Conservation (phyloP, 1,284 basidiomycete species). For the Coniferiporia weirii region DNA sequence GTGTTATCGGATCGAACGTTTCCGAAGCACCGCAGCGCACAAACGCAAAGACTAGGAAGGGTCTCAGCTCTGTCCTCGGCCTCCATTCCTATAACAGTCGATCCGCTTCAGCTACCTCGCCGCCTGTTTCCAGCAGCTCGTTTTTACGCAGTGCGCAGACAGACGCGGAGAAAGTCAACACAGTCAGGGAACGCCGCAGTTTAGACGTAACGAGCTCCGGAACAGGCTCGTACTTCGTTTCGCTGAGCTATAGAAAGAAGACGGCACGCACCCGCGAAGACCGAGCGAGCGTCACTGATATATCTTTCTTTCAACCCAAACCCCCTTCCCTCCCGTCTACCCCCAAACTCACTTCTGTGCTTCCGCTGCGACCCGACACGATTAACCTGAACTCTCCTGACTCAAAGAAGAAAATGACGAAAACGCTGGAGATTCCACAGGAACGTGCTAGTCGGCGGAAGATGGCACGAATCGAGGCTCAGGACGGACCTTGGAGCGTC, state of each 20-base stretch:
- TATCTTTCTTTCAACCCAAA: slow-evolving; percentile 31
- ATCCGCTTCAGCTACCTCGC: not conserved
- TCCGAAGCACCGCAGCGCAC: not conserved
- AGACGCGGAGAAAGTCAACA: slow-evolving; percentile 15
- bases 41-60: slow-evolving; percentile 29
- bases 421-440: slow-evolving; percentile 17
- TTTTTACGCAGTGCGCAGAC: slow-evolving; percentile 21
- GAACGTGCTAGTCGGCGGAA: slow-evolving; percentile 30
- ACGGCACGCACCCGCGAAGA: slow-evolving; percentile 23
- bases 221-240: slow-evolving; percentile 23
- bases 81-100: slow-evolving; percentile 25
- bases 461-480: slow-evolving; percentile 48
- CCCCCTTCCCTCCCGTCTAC: slow-evolving; percentile 21
- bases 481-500: slow-evolving; percentile 70
- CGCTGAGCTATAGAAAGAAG: slow-evolving; percentile 26
- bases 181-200: slow-evolving; percentile 20
- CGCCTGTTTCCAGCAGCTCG: slow-evolving; percentile 22
- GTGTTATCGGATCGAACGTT: not conserved
- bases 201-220: slow-evolving; percentile 30
- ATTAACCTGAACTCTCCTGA: slow-evolving; percentile 29
- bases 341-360: slow-evolving; percentile 21
- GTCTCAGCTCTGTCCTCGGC: slow-evolving; percentile 39
- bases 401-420: slow-evolving; percentile 11
- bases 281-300: slow-evolving; percentile 32
- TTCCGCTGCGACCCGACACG: slow-evolving; percentile 25